phyloP scores from a whole-genome alignment of 1,139 yeast species.

The Arxiozyma bovina region DNA sequence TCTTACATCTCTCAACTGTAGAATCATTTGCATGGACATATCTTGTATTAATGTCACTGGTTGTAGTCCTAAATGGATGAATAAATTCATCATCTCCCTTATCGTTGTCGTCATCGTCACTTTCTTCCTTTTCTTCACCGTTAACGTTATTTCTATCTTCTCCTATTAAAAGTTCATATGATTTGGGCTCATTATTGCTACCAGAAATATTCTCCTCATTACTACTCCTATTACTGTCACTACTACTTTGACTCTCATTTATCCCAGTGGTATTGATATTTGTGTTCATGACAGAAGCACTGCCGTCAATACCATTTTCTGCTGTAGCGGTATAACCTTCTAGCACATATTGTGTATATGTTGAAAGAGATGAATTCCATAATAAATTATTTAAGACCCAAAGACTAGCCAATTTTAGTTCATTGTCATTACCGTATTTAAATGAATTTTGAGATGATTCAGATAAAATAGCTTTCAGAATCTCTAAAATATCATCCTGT shows the following conservation, averaged over 20 bases:
- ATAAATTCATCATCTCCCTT: constrained; percentile 14
- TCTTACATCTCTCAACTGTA: constrained; percentile 24
- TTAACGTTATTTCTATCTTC: background rate
- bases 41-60: constrained; percentile 4
- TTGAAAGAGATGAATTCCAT: constrained; percentile 36
- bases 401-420: constrained; percentile 45
- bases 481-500: constrained; percentile 36
- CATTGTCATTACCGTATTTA: constrained; percentile 32
- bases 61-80: constrained; percentile 4
- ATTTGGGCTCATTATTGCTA: background rate
- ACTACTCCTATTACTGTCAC: background rate
- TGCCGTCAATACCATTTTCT: constrained; percentile 1
- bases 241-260: background rate
- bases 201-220: background rate
- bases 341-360: constrained; percentile 14
- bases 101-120: background rate
- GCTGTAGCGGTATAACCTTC: constrained; percentile 11
- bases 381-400: constrained; percentile 55
- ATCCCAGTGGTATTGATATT: background rate
- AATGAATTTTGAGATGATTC: constrained; percentile 16
- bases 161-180: background rate
- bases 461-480: constrained; percentile 30
- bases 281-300: background rate
- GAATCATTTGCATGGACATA: constrained; percentile 9
- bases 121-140: background rate